A percentile compares a stretch with the other conserved stretches of the same genome.
phyloP scores from a whole-genome alignment of 1,139 yeast genomes.

The Pichia sp. region DNA sequence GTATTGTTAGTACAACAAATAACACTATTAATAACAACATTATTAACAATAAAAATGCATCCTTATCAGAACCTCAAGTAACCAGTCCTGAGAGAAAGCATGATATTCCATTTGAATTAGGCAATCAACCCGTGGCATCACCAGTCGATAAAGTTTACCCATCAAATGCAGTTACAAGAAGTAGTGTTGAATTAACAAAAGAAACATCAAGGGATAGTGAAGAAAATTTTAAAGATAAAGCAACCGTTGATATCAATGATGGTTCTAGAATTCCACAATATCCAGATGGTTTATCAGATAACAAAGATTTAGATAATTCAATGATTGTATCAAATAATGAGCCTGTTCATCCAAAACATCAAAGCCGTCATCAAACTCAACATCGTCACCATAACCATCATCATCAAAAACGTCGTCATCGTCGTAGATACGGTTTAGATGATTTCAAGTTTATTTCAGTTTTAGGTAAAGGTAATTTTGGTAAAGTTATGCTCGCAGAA shows the following conservation, averaged over 20 bases:
- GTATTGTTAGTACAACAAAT: not conserved
- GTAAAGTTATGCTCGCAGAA: constrained; percentile 95
- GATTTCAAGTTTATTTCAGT: constrained; percentile 93
- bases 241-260: not conserved
- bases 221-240: not conserved
- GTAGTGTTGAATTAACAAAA: constrained; percentile 1
- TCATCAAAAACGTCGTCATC: constrained; percentile 33
- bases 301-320: constrained; percentile 1
- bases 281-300: not conserved
- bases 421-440: constrained; percentile 81
- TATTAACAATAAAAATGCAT: not conserved
- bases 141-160: constrained; percentile 8
- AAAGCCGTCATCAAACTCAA: constrained; percentile 10
- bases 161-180: constrained; percentile 9
- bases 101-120: not conserved
- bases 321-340: not conserved
- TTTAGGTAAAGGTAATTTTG: constrained; percentile 94
- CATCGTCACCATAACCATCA: constrained; percentile 22
- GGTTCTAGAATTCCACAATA: constrained; percentile 5
- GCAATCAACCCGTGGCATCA: not conserved
- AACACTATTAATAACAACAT: not conserved
- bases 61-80: not conserved
- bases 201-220: not conserved
- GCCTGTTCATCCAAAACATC: not conserved
- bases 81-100: not conserved